phyloP scores from a whole-genome alignment of 768 basidiomycete species.

The Fomitopsis pulvina region DNA sequence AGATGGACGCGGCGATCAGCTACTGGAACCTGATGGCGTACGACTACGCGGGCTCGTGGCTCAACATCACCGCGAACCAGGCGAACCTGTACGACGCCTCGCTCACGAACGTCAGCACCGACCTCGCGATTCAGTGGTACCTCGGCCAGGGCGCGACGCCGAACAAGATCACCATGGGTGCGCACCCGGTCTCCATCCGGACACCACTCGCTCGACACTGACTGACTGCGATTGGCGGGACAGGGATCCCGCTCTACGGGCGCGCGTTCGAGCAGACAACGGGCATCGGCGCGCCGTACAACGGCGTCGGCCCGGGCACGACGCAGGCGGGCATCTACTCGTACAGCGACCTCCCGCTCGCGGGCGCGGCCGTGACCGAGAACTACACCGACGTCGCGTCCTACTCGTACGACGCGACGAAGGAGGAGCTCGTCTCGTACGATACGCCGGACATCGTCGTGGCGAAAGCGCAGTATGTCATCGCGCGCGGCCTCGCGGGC shows the following conservation, averaged over 20 bases:
- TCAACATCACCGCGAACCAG: conserved; percentile 23
- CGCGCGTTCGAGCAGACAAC: conserved; percentile 67
- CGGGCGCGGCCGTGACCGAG: conserved; percentile 42
- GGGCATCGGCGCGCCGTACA: conserved; percentile 63
- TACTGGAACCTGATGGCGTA: conserved; percentile 87
- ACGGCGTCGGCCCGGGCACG: conserved; percentile 68
- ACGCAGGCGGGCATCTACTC: conserved; percentile 68
- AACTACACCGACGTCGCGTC: conserved; percentile 65
- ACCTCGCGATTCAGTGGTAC: conserved; percentile 59
- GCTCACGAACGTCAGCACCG: conserved; percentile 60
- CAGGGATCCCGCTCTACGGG: conserved; percentile 75
- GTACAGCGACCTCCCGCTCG: conserved; percentile 64
- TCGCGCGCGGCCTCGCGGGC: conserved; percentile 51
- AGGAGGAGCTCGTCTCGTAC: conserved; percentile 65
- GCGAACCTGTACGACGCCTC: conserved; percentile 66
- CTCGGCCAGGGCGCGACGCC: conserved; percentile 52
- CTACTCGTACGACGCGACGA: conserved; percentile 70
- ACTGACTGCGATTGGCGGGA: neutral
- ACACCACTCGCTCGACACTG: too few relatives aligned
- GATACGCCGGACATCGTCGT: conserved; percentile 65
- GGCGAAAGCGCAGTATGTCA: conserved; percentile 64
- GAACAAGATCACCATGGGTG: conserved; percentile 63
- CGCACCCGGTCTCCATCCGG: too few relatives aligned
- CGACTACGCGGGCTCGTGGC: conserved; percentile 77
- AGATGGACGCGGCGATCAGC: conserved; percentile 59